A percentile compares a stretch with the other conserved stretches of the same genome.
Evolutionary conservation across 2,329 filamentous ascomycete species (phyloP).

Genomic region (Epichloe aotearoae): DNA sequence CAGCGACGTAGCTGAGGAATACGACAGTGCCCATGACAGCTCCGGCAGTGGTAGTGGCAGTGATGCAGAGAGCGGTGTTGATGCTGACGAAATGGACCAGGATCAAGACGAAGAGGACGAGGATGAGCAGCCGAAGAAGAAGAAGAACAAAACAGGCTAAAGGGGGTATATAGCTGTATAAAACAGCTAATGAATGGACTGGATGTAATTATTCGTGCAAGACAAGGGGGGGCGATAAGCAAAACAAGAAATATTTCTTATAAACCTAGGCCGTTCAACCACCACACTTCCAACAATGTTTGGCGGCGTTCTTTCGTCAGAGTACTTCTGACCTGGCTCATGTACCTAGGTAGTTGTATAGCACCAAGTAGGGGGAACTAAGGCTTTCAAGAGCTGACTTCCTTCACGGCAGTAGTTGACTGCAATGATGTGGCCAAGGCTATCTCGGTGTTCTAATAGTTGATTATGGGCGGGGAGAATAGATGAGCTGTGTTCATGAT

Average conservation of each 20-base stretch:
- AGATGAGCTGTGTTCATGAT: too few species aligned
- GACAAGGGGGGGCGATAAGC: neutral
- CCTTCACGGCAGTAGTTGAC: too few species aligned
- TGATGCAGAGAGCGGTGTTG: conserved; percentile 36
- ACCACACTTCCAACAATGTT: too few species aligned
- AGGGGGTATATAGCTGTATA: neutral
- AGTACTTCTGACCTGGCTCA: too few species aligned
- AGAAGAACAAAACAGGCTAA: conserved; percentile 29
- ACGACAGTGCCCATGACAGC: conserved; percentile 81
- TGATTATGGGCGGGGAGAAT: too few species aligned
- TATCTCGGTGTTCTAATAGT: too few species aligned
- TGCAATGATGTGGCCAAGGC: too few species aligned
- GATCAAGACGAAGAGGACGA: conserved; percentile 28
- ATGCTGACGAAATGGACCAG: conserved; percentile 30
- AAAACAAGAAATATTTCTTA: too few species aligned
- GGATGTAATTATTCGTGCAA: neutral
- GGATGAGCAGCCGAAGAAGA: conserved; percentile 36
- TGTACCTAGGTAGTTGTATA: too few species aligned
- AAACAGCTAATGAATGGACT: neutral
- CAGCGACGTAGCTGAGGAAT: conserved; percentile 93
- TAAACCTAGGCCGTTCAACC: neutral
- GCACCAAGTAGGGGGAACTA: too few species aligned
- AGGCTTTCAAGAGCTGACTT: too few species aligned
- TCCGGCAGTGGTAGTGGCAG: conserved; percentile 56
- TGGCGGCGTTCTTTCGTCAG: too few species aligned